Evolutionary conservation across 1,284 basidiomycete genomes (phyloP).

Genomic region (Leccinum colubrinum): DNA sequence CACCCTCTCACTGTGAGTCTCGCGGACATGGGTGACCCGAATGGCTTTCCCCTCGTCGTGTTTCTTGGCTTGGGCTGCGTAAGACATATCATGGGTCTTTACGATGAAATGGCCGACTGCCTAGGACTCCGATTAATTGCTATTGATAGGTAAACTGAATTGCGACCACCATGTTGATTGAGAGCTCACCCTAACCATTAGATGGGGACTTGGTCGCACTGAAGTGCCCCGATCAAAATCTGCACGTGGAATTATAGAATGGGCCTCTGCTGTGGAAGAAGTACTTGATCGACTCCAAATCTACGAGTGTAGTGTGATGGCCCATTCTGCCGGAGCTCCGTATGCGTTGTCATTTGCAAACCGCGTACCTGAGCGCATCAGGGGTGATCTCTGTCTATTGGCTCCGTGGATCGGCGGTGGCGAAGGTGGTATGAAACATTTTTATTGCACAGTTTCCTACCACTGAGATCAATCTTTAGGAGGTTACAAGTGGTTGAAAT

Average conservation of each 20-base stretch:
- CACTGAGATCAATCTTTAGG: conserved; percentile 38
- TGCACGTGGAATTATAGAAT: conserved; percentile 82
- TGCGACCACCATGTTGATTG: neutral
- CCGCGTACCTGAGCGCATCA: conserved; percentile 69
- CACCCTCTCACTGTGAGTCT: conserved; percentile 84
- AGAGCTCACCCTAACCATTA: conserved; percentile 30
- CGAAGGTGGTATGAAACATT: conserved; percentile 67
- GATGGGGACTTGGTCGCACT: conserved; percentile 93
- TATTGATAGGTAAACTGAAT: conserved; percentile 73
- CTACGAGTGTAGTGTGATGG: conserved; percentile 84
- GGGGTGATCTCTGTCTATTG: conserved; percentile 84
- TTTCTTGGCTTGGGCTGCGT: conserved; percentile 95
- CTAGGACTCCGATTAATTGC: conserved; percentile 89
- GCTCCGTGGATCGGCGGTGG: conserved; percentile 96
- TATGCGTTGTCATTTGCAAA: conserved; percentile 90
- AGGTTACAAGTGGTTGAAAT: conserved; percentile 96
- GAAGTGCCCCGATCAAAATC: conserved; percentile 66
- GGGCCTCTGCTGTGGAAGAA: conserved; percentile 89
- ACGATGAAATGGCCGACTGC: conserved; percentile 93
- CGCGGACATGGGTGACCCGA: conserved; percentile 84
- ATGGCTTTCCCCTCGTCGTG: conserved; percentile 84
- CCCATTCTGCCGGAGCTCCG: conserved; percentile 95
- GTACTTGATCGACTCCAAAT: conserved; percentile 83
- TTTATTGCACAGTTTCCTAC: neutral
- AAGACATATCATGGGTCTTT: conserved; percentile 90